Evolutionary conservation across 2,329 filamentous ascomycete genomes (phyloP).

Genomic region (Stagonosporopsis vannaccii): DNA sequence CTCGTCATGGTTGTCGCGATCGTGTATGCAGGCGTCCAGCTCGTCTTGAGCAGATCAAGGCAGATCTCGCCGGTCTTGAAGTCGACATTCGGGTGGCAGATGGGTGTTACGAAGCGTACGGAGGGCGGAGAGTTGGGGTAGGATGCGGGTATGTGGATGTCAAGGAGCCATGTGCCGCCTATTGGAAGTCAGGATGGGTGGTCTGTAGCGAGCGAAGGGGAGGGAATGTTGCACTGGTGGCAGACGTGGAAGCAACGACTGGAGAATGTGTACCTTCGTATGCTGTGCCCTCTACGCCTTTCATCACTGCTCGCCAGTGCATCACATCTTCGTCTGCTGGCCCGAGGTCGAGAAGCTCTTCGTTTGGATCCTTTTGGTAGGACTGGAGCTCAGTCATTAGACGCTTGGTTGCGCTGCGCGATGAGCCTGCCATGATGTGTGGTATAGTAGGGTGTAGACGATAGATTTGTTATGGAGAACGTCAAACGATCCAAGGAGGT

Average conservation of each 20-base stretch:
- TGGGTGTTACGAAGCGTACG: conserved; percentile 74
- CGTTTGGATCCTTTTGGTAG: conserved; percentile 63
- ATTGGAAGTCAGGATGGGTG: not conserved
- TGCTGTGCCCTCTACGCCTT: conserved; percentile 64
- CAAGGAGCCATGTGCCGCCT: conserved; percentile 83
- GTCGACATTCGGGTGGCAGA: conserved; percentile 52
- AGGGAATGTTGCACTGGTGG: no score
- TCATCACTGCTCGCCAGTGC: conserved; percentile 67
- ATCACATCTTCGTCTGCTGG: conserved; percentile 65
- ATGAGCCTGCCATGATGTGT: conserved; percentile 42
- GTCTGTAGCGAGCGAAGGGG: not conserved
- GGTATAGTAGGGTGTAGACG: not conserved
- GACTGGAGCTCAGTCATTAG: conserved; percentile 68
- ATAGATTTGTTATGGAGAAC: not conserved
- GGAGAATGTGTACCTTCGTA: conserved; percentile 62
- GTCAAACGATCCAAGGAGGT: not conserved
- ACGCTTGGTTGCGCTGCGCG: conserved; percentile 58
- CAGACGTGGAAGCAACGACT: not conserved
- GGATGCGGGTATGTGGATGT: conserved; percentile 74
- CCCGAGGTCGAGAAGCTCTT: conserved; percentile 63
- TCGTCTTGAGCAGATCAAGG: conserved; percentile 78
- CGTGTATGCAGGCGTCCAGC: conserved; percentile 87
- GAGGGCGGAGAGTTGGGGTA: conserved; percentile 83
- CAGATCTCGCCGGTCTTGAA: conserved; percentile 85
- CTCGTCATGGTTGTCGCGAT: conserved; percentile 76